phyloP scores from a whole-genome alignment of 2,329 filamentous ascomycete species.

The Colletotrichum neosansevieriae region DNA sequence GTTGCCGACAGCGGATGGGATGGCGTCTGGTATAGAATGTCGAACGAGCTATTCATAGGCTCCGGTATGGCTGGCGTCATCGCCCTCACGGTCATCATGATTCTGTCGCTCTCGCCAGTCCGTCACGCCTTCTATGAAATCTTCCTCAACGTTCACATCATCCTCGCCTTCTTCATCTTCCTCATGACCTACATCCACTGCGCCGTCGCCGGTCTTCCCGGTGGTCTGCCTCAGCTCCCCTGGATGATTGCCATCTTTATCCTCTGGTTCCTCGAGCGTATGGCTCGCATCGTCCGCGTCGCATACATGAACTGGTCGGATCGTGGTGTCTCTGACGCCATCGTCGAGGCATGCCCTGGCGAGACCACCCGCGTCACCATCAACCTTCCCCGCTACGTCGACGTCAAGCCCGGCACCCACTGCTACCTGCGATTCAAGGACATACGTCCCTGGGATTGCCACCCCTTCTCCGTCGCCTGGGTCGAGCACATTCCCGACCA shows the following conservation, averaged over 20 bases:
- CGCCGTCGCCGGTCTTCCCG: constrained; percentile 71
- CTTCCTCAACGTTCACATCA: constrained; percentile 88
- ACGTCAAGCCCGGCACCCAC: constrained; percentile 78
- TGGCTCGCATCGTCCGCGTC: constrained; percentile 72
- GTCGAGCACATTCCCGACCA: constrained; percentile 65
- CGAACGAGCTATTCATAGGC: constrained; percentile 71
- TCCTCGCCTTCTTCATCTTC: constrained; percentile 76
- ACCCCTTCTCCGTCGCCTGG: constrained; percentile 86
- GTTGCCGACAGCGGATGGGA: constrained; percentile 73
- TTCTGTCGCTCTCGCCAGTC: constrained; percentile 81
- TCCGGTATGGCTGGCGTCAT: constrained; percentile 73
- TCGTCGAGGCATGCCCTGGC: constrained; percentile 76
- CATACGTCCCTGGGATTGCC: constrained; percentile 77
- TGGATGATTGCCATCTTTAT: constrained; percentile 80
- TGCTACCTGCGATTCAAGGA: constrained; percentile 79
- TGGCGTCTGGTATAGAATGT: constrained; percentile 66
- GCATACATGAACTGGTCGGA: constrained; percentile 75
- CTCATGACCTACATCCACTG: constrained; percentile 84
- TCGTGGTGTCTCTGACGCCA: constrained; percentile 71
- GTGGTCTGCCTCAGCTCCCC: constrained; percentile 76
- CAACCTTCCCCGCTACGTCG: constrained; percentile 74
- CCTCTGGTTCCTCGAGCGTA: constrained; percentile 82
- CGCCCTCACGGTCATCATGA: constrained; percentile 73
- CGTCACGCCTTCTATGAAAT: constrained; percentile 98
- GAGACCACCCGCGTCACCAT: constrained; percentile 79